These are phyloP conservation scores for Pyracantha coccinea DNA, from an alignment of 331 rosid species.

Conservation along the genomic window DNA sequence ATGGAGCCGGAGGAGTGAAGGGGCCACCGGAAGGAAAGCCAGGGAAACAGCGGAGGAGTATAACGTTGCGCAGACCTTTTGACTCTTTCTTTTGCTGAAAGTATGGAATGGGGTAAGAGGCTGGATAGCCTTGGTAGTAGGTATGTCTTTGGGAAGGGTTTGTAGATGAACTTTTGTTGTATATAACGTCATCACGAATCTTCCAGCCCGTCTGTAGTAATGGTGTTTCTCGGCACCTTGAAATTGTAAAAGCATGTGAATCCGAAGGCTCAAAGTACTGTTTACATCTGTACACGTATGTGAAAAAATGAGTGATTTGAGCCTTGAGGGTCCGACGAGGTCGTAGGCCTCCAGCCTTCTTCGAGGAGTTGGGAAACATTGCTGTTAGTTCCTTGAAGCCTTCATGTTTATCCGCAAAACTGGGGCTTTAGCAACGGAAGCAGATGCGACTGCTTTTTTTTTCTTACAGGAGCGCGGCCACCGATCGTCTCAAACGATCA, in stretches of 20 bases:
- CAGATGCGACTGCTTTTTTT: no score
- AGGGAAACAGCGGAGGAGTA: neutral
- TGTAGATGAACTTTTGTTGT: constrained; percentile 2
- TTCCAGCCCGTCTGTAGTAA: no score
- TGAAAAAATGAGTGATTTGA: no score
- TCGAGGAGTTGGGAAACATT: no score
- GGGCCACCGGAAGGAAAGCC: neutral
- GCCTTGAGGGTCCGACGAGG: neutral
- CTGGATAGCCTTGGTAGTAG: no score
- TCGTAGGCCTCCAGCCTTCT: no score
- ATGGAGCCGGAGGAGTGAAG: constrained; percentile 30
- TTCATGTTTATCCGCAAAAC: no score
- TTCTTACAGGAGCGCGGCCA: no score
- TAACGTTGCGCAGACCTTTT: neutral
- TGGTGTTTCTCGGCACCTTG: neutral
- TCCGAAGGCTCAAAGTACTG: neutral
- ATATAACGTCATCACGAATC: neutral
- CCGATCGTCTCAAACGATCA: no score
- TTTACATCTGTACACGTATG: neutral
- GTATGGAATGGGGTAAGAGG: neutral
- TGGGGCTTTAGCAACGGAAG: no score
- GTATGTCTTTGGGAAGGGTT: neutral
- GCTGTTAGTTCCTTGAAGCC: no score
- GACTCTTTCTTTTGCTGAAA: neutral
- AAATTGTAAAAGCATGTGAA: neutral